Conservation (phyloP, 345 rosid genomes). For the Rubroshorea leprosula region DNA sequence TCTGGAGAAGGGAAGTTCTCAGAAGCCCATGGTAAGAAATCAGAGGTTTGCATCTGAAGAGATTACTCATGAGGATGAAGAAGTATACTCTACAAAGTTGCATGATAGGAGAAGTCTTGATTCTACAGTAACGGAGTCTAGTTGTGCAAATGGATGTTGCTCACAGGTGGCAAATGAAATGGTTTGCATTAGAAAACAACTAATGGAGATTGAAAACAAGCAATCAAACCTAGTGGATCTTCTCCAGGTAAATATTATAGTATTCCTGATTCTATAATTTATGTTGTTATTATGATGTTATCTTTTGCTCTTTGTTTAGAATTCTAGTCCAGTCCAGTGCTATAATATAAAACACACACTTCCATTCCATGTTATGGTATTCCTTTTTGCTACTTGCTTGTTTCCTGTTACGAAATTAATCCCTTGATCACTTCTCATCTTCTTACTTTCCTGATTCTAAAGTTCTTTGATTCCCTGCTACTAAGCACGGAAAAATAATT, state of each 20-base stretch:
- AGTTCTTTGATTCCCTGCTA: too few relatives aligned
- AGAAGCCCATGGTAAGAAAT: slow-evolving; percentile 34
- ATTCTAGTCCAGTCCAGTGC: neutral
- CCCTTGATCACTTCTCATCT: neutral
- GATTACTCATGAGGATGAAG: slow-evolving; percentile 41
- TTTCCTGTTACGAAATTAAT: neutral
- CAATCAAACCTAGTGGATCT: slow-evolving; percentile 67
- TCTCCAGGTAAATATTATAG: slow-evolving; percentile 56
- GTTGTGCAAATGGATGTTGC: slow-evolving; percentile 56
- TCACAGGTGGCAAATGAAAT: slow-evolving; percentile 57
- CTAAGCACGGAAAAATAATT: too few relatives aligned
- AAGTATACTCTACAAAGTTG: slow-evolving; percentile 34
- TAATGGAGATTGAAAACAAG: slow-evolving; percentile 66
- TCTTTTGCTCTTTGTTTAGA: slow-evolving; percentile 1
- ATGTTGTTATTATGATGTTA: neutral
- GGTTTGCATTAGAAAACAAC: slow-evolving; percentile 68
- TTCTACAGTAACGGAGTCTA: slow-evolving; percentile 62
- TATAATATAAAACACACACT: neutral
- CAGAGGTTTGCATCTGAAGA: slow-evolving; percentile 44
- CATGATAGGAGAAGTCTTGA: slow-evolving; percentile 63
- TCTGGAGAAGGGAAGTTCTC: slow-evolving; percentile 30
- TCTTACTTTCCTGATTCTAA: neutral
- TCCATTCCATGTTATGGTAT: neutral
- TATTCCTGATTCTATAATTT: neutral
- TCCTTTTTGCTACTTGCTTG: neutral